Percentiles rank a stretch among this genome's conserved stretches.
Conservation (phyloP, 1,284 basidiomycete genomes). For the Tremellales sp. region DNA sequence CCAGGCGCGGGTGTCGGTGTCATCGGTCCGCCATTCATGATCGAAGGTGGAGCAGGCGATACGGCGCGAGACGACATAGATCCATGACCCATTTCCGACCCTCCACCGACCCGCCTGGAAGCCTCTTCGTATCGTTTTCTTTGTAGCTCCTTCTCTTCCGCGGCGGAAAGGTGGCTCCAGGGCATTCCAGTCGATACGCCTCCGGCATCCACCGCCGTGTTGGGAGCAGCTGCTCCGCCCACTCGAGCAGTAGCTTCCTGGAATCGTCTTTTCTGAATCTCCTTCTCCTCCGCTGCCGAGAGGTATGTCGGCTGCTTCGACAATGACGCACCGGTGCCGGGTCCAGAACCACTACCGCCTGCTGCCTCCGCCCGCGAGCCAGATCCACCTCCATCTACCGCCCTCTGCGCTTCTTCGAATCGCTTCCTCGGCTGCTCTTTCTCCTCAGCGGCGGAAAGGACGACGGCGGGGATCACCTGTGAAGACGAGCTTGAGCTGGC, state of each 20-base stretch:
- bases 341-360: not conserved
- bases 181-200: constrained; percentile 1
- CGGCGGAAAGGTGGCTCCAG: constrained; percentile 16
- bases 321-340: not conserved
- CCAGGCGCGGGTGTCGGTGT: not conserved
- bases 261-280: constrained; percentile 28
- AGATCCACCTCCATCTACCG: not conserved
- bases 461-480: not conserved
- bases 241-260: constrained; percentile 23
- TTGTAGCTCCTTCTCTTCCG: constrained; percentile 37
- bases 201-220: not conserved
- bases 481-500: not conserved
- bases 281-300: constrained; percentile 37
- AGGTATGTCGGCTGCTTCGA: constrained; percentile 6
- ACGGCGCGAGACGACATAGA: not conserved
- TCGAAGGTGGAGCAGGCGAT: not conserved
- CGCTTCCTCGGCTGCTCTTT: constrained; percentile 17
- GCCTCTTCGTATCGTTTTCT: constrained; percentile 32
- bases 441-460: constrained; percentile 14
- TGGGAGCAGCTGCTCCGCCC: not conserved
- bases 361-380: no score
- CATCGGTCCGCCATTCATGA: not conserved
- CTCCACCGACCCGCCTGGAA: constrained; percentile 1
- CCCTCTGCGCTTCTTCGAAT: constrained; percentile 13
- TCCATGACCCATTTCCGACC: not conserved